A percentile compares a stretch with the other conserved stretches of the same genome.
These are phyloP conservation scores for Apophysomyces sp. DNA, from an alignment of 371 early-diverging fungal genomes.

Conservation along the genomic window DNA sequence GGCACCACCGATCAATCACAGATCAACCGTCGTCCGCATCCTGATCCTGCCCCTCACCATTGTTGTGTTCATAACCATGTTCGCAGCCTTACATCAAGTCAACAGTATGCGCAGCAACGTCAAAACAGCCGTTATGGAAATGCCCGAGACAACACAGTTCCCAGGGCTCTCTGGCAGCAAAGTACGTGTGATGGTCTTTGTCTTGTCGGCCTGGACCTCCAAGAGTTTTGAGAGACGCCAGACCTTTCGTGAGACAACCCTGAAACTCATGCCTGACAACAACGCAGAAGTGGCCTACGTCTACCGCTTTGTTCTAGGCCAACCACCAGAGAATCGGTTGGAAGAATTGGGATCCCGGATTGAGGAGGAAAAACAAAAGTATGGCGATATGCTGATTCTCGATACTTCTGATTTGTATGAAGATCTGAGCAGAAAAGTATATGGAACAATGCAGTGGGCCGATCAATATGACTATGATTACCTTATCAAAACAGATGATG, in stretches of 20 bases:
- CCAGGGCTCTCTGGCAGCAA: slow-evolving; percentile 29
- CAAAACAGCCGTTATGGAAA: slow-evolving; percentile 14
- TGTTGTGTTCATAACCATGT: slow-evolving; percentile 46
- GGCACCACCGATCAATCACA: slow-evolving; percentile 25
- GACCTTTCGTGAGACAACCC: slow-evolving; percentile 57
- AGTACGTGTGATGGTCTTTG: slow-evolving; percentile 50
- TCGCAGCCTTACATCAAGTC: slow-evolving; percentile 39
- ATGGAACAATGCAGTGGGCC: slow-evolving; percentile 56
- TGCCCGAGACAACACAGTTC: slow-evolving; percentile 12
- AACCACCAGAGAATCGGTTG: slow-evolving; percentile 35
- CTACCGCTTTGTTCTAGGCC: slow-evolving; percentile 56
- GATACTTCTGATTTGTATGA: slow-evolving; percentile 49
- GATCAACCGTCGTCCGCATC: slow-evolving; percentile 41
- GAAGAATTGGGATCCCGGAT: slow-evolving; percentile 35
- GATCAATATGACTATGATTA: slow-evolving; percentile 57
- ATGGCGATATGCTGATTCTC: slow-evolving; percentile 49
- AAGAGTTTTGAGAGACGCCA: slow-evolving; percentile 50
- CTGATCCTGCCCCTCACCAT: slow-evolving; percentile 39
- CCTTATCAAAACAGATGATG: slow-evolving; percentile 66
- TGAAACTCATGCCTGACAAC: too few species aligned
- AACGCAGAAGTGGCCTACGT: too few species aligned
- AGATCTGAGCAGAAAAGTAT: slow-evolving; percentile 53
- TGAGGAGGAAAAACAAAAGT: slow-evolving; percentile 35
- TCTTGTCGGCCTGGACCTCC: slow-evolving; percentile 58
- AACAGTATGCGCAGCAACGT: slow-evolving; percentile 26